phyloP scores from a whole-genome alignment of 1,139 yeast species.

The Yamadazyma taylorii region DNA sequence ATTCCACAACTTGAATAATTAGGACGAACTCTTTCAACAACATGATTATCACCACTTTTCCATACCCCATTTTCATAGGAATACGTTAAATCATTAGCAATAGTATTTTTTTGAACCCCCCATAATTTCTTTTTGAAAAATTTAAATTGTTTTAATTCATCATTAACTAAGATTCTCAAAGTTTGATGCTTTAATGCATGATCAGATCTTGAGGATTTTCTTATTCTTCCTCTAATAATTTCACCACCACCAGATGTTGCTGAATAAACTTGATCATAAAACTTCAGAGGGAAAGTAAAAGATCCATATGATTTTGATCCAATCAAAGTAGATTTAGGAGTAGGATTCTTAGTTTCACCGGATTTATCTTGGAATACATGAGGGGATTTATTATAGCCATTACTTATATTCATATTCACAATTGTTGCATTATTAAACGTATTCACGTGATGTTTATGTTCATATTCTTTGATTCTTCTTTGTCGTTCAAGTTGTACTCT shows the following conservation, averaged over 20 bases:
- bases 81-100: constrained; percentile 61
- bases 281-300: constrained; percentile 18
- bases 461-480: constrained; percentile 41
- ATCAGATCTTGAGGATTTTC: constrained; percentile 50
- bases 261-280: constrained; percentile 15
- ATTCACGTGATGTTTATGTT: constrained; percentile 31
- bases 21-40: constrained; percentile 54
- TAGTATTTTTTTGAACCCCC: constrained; percentile 78
- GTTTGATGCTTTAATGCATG: constrained; percentile 53
- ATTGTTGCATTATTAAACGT: constrained; percentile 19
- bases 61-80: constrained; percentile 66
- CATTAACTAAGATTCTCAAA: constrained; percentile 62
- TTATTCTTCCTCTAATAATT: constrained; percentile 61
- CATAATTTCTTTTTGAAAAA: constrained; percentile 77
- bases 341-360: constrained; percentile 38
- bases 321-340: constrained; percentile 30
- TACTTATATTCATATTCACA: constrained; percentile 16
- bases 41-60: constrained; percentile 82
- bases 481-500: constrained; percentile 34
- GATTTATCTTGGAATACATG: constrained; percentile 35
- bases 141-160: constrained; percentile 57
- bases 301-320: constrained; percentile 41
- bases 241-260: constrained; percentile 39
- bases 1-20: constrained; percentile 24
- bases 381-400: constrained; percentile 34